phyloP scores from a whole-genome alignment of 306 rosid genomes.

The Acacia melanoxylon region DNA sequence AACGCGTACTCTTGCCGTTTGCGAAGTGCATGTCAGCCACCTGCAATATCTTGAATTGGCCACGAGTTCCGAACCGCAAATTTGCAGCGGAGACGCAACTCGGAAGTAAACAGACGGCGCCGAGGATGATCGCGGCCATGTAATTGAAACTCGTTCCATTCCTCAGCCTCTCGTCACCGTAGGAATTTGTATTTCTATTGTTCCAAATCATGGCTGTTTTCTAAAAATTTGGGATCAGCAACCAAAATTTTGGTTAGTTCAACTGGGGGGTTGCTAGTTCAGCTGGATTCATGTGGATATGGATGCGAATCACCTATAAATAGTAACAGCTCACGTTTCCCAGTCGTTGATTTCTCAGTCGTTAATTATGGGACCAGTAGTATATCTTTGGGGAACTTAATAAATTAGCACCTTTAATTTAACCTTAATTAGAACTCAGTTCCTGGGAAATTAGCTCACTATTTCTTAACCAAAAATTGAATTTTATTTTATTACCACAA shows the following conservation, averaged over 20 bases:
- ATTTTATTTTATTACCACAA: no score
- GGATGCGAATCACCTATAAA: neutral
- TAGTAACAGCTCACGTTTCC: neutral
- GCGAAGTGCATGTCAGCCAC: constrained; percentile 97
- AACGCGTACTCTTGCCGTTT: constrained; percentile 65
- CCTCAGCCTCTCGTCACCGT: constrained; percentile 12
- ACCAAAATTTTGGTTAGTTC: constrained; percentile 25
- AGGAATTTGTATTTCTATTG: constrained; percentile 9
- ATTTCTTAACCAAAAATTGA: no score
- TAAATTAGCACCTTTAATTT: no score
- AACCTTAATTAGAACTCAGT: no score
- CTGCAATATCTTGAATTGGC: constrained; percentile 87
- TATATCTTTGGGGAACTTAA: no score
- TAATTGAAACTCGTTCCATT: constrained; percentile 27
- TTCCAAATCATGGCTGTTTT: constrained; percentile 28
- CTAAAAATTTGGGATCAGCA: neutral
- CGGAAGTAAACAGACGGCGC: constrained; percentile 27
- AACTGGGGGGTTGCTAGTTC: neutral
- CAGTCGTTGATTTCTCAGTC: neutral
- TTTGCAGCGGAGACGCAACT: constrained; percentile 35
- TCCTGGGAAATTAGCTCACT: no score
- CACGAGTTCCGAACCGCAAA: constrained; percentile 60
- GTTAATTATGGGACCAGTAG: neutral
- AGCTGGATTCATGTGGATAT: neutral
- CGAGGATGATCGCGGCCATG: constrained; percentile 7